phyloP scores from a whole-genome alignment of 2,329 filamentous ascomycete genomes.

The Cercospora nicotianae region DNA sequence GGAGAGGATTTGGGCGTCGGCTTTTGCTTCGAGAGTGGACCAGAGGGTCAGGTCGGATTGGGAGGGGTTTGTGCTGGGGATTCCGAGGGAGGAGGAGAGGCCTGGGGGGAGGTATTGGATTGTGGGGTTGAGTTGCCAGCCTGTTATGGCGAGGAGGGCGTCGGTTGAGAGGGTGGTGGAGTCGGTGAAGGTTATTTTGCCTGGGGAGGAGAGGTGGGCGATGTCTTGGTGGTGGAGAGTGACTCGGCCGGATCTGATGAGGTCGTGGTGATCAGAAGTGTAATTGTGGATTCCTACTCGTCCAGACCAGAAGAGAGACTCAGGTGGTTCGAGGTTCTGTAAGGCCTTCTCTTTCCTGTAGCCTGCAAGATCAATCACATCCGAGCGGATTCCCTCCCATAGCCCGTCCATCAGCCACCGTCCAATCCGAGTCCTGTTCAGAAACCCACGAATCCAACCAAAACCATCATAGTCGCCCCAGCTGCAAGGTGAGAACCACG shows the following conservation, averaged over 20 bases:
- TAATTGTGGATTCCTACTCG: not conserved
- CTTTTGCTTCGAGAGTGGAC: not conserved
- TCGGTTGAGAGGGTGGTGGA: not conserved
- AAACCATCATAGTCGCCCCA: not conserved
- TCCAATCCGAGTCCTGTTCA: not conserved
- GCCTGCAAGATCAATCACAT: not conserved
- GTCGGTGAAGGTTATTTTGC: not conserved
- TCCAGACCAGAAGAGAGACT: not conserved
- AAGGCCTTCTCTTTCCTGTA: not conserved
- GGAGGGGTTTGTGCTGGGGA: not conserved
- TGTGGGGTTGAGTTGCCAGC: not conserved
- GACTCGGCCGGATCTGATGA: not conserved
- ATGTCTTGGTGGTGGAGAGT: not conserved
- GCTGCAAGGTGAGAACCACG: not conserved
- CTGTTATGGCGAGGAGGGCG: not conserved
- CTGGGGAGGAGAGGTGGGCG: not conserved
- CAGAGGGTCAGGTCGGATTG: not conserved
- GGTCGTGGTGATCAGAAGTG: not conserved
- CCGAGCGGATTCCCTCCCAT: not conserved
- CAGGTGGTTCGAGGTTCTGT: not conserved
- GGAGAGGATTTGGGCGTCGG: not conserved
- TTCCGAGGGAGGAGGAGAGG: not conserved
- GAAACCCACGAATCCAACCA: not conserved
- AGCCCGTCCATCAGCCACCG: not conserved
- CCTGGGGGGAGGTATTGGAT: not conserved